Evolutionary conservation across 495 filamentous ascomycete species (phyloP).

Genomic region (Hypoxylon fuscum): DNA sequence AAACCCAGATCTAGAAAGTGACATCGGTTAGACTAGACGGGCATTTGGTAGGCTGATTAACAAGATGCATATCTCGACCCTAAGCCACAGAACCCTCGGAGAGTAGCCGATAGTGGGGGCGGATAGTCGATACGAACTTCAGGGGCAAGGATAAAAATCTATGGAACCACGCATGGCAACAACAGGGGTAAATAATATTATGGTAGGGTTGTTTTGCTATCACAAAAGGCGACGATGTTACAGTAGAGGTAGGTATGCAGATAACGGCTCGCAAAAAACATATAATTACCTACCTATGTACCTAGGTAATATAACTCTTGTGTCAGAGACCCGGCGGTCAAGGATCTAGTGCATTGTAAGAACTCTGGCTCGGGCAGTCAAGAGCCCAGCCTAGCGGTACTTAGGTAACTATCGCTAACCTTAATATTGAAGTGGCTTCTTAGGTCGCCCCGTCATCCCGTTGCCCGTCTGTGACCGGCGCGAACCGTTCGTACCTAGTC

Average conservation of each 20-base stretch:
- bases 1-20: slow-evolving; percentile 37
- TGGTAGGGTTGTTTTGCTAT: slow-evolving; percentile 12
- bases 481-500: slow-evolving; percentile 8
- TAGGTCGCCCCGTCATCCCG: not conserved
- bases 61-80: slow-evolving; percentile 14
- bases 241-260: not conserved
- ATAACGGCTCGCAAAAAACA: not conserved
- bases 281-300: not conserved
- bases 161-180: slow-evolving; percentile 30
- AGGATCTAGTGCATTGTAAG: no score
- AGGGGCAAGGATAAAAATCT: slow-evolving; percentile 27
- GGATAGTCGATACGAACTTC: slow-evolving; percentile 37
- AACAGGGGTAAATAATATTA: no score
- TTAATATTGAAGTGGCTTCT: slow-evolving; percentile 21
- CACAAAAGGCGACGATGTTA: not conserved
- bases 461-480: not conserved
- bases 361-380: no score
- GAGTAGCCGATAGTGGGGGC: slow-evolving; percentile 28
- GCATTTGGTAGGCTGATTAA: slow-evolving; percentile 13
- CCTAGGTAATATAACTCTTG: no score
- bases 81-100: slow-evolving; percentile 16
- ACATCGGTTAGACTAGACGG: slow-evolving; percentile 21
- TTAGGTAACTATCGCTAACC: no score
- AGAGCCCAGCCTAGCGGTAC: slow-evolving; percentile 11
- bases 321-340: no score